Evolutionary conservation across 257 asterid genomes (phyloP).

Genomic region (Lycium barbarum): DNA sequence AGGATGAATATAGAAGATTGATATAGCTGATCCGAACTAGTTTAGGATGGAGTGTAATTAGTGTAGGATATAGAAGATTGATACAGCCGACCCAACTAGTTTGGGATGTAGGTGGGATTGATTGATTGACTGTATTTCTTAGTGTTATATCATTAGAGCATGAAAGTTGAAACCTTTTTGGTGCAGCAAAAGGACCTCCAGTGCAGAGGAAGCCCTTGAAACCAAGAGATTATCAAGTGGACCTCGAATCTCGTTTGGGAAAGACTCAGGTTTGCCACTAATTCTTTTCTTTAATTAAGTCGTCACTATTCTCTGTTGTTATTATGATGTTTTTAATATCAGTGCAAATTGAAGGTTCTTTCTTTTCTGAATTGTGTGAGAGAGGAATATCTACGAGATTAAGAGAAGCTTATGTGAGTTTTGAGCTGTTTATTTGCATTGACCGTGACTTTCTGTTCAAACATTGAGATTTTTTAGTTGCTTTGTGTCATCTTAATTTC

Average conservation of each 20-base stretch:
- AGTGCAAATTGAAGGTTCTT: neutral
- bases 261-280: constrained; percentile 79
- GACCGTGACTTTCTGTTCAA: neutral
- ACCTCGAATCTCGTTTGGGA: constrained; percentile 97
- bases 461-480: neutral
- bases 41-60: neutral
- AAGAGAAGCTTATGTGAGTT: neutral
- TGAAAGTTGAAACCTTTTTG: constrained; percentile 11
- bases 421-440: neutral
- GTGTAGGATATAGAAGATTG: neutral
- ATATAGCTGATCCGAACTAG: neutral
- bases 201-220: constrained; percentile 96
- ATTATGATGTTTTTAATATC: neutral
- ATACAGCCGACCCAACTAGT: neutral
- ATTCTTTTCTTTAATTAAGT: neutral
- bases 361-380: neutral
- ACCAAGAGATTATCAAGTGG: constrained; percentile 97
- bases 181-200: constrained; percentile 87
- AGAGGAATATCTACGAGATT: neutral
- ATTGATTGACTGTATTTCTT: neutral
- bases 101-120: neutral
- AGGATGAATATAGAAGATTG: neutral
- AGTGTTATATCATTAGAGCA: neutral
- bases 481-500: neutral
- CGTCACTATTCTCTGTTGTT: neutral